Evolutionary conservation across 2,329 filamentous ascomycete genomes (phyloP).

Genomic region (Aspergillus awamori): DNA sequence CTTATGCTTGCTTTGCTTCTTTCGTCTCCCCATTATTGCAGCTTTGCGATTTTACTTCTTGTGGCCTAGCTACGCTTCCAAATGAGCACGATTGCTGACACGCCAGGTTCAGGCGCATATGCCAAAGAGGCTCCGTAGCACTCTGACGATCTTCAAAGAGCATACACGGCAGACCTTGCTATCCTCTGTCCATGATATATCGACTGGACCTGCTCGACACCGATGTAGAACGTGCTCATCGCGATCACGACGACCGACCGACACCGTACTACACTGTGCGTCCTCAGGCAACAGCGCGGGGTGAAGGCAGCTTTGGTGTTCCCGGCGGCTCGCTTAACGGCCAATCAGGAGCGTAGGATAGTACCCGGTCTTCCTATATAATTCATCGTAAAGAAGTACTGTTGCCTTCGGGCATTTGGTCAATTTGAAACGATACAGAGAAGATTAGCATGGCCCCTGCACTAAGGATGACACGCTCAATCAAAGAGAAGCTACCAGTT

Average conservation of each 20-base stretch:
- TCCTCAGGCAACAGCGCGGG: background rate
- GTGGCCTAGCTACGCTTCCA: background rate
- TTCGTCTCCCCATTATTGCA: background rate
- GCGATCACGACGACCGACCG: background rate
- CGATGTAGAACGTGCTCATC: background rate
- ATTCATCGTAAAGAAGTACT: slow-evolving; percentile 13
- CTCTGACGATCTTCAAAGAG: background rate
- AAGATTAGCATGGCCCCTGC: slow-evolving; percentile 82
- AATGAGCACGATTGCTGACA: background rate
- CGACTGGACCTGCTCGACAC: background rate
- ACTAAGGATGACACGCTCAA: slow-evolving; percentile 94
- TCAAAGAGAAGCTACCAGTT: slow-evolving; percentile 75
- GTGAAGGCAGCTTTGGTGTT: slow-evolving; percentile 14
- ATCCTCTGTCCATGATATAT: background rate
- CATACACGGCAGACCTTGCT: background rate
- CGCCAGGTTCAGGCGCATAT: background rate
- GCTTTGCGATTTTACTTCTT: background rate
- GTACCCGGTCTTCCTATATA: slow-evolving; percentile 23
- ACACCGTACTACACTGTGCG: background rate
- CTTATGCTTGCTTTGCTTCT: background rate
- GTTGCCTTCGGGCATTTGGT: slow-evolving; percentile 59
- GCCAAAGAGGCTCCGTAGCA: background rate
- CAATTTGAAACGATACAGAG: slow-evolving; percentile 72
- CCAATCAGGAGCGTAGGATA: slow-evolving; percentile 11
- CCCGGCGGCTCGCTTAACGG: slow-evolving; percentile 4